phyloP scores from a whole-genome alignment of 1,284 basidiomycete genomes.

The Phenoliferia sp. region DNA sequence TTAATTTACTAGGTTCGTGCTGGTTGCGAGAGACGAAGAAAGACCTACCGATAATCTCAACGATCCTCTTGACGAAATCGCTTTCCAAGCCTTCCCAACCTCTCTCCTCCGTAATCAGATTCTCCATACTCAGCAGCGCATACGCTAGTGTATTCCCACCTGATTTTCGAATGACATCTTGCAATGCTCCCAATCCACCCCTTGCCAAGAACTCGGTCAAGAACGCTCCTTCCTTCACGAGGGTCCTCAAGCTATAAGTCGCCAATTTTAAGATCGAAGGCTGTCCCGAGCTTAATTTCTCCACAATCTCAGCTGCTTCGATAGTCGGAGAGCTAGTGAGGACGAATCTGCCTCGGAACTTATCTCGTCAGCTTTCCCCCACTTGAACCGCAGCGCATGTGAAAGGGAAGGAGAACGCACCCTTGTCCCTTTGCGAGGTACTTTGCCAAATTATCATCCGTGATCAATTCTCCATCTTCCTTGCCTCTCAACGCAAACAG shows the following conservation, averaged over 20 bases:
- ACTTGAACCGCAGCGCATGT: background rate
- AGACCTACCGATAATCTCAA: slow-evolving; percentile 60
- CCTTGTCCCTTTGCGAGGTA: slow-evolving; percentile 3
- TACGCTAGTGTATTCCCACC: slow-evolving; percentile 85
- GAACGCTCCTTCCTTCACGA: slow-evolving; percentile 86
- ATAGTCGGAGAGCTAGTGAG: slow-evolving; percentile 74
- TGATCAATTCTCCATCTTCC: slow-evolving; percentile 81
- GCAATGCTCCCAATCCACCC: slow-evolving; percentile 69
- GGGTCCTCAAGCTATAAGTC: slow-evolving; percentile 75
- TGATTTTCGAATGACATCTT: slow-evolving; percentile 61
- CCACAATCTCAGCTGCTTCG: slow-evolving; percentile 72
- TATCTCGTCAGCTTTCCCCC: background rate
- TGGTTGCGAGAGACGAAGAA: background rate
- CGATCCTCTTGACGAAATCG: slow-evolving; percentile 62
- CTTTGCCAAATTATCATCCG: slow-evolving; percentile 66
- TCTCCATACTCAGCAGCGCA: slow-evolving; percentile 75
- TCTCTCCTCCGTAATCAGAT: slow-evolving; percentile 70
- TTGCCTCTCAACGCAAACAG: slow-evolving; percentile 76
- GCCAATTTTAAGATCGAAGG: slow-evolving; percentile 56
- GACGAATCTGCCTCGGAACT: slow-evolving; percentile 44
- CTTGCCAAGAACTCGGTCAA: slow-evolving; percentile 75
- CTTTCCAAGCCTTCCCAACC: slow-evolving; percentile 71
- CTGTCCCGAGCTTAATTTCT: slow-evolving; percentile 62
- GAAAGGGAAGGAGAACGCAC: background rate
- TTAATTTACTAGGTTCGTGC: background rate